Evolutionary conservation across 208 protist species (phyloP).

Genomic region (Acanthamoeba royreba): DNA sequence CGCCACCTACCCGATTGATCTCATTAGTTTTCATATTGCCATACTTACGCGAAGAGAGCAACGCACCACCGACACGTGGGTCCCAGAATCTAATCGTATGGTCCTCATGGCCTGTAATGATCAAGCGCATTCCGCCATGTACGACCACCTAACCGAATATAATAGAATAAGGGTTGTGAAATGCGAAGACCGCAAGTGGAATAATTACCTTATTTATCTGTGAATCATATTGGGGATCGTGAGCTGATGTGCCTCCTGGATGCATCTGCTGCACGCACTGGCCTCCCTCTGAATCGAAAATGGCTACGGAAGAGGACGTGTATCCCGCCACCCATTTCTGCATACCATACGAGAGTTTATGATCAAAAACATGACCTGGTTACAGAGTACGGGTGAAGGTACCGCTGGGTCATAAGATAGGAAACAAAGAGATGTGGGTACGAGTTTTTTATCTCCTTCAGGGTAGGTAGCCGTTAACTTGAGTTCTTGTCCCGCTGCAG

Average conservation of each 20-base stretch:
- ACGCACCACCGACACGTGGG: not conserved
- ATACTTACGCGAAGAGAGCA: not conserved
- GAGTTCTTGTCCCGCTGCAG: not conserved
- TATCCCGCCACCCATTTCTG: constrained; percentile 23
- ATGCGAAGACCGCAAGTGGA: not conserved
- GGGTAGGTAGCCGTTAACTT: not conserved
- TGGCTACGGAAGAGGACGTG: not conserved
- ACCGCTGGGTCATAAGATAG: not conserved
- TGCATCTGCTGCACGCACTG: not conserved
- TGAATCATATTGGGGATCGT: not conserved
- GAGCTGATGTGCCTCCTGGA: not conserved
- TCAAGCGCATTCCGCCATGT: constrained; percentile 23
- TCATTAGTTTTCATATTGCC: not conserved
- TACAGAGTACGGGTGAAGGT: not conserved
- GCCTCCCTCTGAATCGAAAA: constrained; percentile 45
- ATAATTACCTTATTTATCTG: not conserved
- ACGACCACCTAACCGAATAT: constrained; percentile 51
- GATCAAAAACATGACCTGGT: no score
- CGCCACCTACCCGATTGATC: not conserved
- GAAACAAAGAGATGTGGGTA: constrained; percentile 3
- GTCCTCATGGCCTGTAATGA: constrained; percentile 56
- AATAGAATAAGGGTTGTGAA: not conserved
- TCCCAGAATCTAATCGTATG: constrained; percentile 63
- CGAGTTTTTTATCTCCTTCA: not conserved
- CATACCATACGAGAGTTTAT: not conserved